These are phyloP conservation scores for Leptographium lundbergii DNA, from an alignment of 2,329 filamentous ascomycete species.

Conservation along the genomic window DNA sequence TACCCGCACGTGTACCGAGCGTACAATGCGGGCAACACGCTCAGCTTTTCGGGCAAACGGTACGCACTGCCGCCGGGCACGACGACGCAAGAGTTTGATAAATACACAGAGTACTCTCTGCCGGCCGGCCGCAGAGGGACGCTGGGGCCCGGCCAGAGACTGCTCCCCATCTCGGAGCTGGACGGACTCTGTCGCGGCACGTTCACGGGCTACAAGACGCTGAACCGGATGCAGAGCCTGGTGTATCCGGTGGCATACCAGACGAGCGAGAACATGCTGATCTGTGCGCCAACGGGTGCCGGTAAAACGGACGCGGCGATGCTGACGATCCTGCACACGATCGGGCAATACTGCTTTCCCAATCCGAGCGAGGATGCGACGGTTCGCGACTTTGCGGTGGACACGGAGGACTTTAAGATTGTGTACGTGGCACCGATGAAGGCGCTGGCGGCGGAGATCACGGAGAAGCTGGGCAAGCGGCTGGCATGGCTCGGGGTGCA, in stretches of 20 bases:
- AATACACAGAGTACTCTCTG: slow-evolving; percentile 82
- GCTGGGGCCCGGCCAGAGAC: slow-evolving; percentile 57
- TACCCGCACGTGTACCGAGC: slow-evolving; percentile 92
- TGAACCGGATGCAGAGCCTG: slow-evolving; percentile 97
- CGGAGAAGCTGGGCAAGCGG: slow-evolving; percentile 82
- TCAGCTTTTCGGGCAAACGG: slow-evolving; percentile 67
- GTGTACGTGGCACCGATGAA: slow-evolving; percentile 99
- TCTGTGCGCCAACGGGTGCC: slow-evolving; percentile 93
- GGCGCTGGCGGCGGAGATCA: slow-evolving; percentile 89
- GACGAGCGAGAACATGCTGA: slow-evolving; percentile 96
- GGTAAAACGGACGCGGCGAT: slow-evolving; percentile 98
- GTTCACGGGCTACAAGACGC: slow-evolving; percentile 82
- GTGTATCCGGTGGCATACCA: slow-evolving; percentile 92
- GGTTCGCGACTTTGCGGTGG: slow-evolving; percentile 69
- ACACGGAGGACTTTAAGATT: slow-evolving; percentile 86
- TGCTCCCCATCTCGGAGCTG: slow-evolving; percentile 69
- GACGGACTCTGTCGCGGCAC: slow-evolving; percentile 85
- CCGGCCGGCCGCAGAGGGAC: slow-evolving; percentile 71
- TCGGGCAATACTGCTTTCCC: slow-evolving; percentile 73
- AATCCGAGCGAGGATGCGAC: slow-evolving; percentile 63
- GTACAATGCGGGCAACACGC: slow-evolving; percentile 72
- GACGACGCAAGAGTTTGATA: slow-evolving; percentile 54
- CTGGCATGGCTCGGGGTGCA: slow-evolving; percentile 88
- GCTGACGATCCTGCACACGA: slow-evolving; percentile 84
- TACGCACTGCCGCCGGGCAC: slow-evolving; percentile 73